These are phyloP conservation scores for Sporothrix schenckii DNA, from an alignment of 2,329 filamentous ascomycete genomes.

Conservation along the genomic window DNA sequence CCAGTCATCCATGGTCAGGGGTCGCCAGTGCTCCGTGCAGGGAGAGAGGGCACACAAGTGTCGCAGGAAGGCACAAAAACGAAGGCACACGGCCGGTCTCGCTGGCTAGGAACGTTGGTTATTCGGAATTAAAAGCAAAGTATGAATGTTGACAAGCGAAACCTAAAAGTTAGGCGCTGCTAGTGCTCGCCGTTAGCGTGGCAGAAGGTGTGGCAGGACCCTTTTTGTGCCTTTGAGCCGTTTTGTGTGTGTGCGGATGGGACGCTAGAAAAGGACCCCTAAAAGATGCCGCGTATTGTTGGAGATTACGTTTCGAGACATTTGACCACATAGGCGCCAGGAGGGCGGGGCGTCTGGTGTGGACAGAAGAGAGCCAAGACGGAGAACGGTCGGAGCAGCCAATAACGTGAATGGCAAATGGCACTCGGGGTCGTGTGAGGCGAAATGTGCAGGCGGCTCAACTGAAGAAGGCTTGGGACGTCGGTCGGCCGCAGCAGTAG, in stretches of 20 bases:
- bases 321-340: slow-evolving; percentile 3
- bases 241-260: background rate
- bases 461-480: background rate
- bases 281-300: background rate
- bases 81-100: too few relatives aligned
- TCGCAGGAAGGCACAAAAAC: background rate
- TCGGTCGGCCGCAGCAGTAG: background rate
- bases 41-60: background rate
- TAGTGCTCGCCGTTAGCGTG: slow-evolving; percentile 18
- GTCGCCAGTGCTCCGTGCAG: background rate
- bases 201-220: slow-evolving; percentile 20
- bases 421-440: background rate
- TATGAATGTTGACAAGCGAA: background rate
- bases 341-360: slow-evolving; percentile 7
- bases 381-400: too few relatives aligned
- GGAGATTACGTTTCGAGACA: slow-evolving; percentile 1
- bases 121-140: too few relatives aligned
- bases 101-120: too few relatives aligned
- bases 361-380: too few relatives aligned
- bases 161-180: slow-evolving; percentile 2
- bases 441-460: background rate
- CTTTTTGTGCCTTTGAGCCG: background rate
- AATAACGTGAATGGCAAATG: too few relatives aligned
- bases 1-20: background rate
- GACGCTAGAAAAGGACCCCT: background rate